Evolutionary conservation across 805 yeast species (phyloP), one percentile per base, ranked within the genome.

Genomic region (Kluyveromyces dobzhanskii): DNA sequence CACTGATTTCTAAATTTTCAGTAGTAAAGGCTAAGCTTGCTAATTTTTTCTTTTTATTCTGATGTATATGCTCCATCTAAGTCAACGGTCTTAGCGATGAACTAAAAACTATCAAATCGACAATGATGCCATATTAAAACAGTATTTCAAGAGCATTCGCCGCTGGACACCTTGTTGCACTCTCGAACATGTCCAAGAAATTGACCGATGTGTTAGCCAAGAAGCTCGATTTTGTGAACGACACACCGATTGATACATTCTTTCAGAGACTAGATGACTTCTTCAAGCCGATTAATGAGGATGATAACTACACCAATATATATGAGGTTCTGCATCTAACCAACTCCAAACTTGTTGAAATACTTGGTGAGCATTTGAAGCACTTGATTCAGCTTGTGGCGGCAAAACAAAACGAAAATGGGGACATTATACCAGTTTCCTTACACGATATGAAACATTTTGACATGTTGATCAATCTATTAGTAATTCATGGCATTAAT

Each of bases 401-500:
- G 14, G 34, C 41, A 4, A 42, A 40, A 27, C 48, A 53, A 27
- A 26, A 39, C 3, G 56, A 50, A 5, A 51, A 46, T 24, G 25
- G 43, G 2, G 44, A 53, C 18, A 42, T 66, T 32, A 45, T 83
- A 9, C 66, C 81, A 7, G 79, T 90, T 12, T 85, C 97, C 0
- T 66, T 90, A 8, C 87, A 85, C 50, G 97, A 92, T 56, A 78
- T 90, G 71, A 82, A 78, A 54, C 71, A 75, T 3, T 73, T 92
- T 40, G 80, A 82, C 26, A 72, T 69, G 17, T 53, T 90, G 32
- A 57, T 82, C 14, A 81, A 79, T 45, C 42, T 81, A 9, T 65
- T 88, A 2, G 74, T 87, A 0, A 59, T 81, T 1, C 80, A 78
- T 46, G 88, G 94, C 0, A 67, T 90, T 0, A 81, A 80, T 47